Conservation (phyloP, 306 rosid species). For the Heteromeles arbutifolia region DNA sequence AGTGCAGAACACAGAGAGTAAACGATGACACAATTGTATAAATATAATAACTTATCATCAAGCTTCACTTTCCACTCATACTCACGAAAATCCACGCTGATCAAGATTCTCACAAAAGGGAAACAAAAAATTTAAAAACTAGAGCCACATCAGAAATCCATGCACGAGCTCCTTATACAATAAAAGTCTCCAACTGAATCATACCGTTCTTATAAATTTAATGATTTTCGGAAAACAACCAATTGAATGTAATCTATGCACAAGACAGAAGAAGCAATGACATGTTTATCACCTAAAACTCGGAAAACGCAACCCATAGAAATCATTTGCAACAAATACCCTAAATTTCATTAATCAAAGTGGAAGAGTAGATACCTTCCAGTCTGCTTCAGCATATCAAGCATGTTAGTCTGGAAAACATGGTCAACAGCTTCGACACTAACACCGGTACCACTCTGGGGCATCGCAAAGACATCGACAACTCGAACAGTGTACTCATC, state of each 20-base stretch:
- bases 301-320: not conserved
- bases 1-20: not conserved
- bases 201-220: not conserved
- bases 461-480: constrained; percentile 96
- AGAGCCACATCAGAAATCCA: not conserved
- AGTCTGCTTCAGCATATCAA: constrained; percentile 92
- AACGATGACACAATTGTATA: not conserved
- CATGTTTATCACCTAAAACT: not conserved
- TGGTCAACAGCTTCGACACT: constrained; percentile 98
- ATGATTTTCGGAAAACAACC: not conserved
- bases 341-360: not conserved
- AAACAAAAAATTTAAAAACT: not conserved
- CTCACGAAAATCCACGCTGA: not conserved
- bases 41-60: not conserved
- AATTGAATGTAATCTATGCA: not conserved
- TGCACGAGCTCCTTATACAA: not conserved
- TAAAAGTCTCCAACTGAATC: not conserved
- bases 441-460: constrained; percentile 95
- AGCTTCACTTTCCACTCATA: not conserved
- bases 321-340: not conserved
- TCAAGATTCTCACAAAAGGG: not conserved
- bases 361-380: constrained; percentile 51
- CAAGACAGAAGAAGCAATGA: not conserved
- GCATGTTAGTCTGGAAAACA: constrained; percentile 96
- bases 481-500: constrained; percentile 92